A percentile compares a stretch with the other conserved stretches of the same genome.
Evolutionary conservation across 108 stramenopile species (phyloP).

Genomic region (Discostella pseudostelligera): DNA sequence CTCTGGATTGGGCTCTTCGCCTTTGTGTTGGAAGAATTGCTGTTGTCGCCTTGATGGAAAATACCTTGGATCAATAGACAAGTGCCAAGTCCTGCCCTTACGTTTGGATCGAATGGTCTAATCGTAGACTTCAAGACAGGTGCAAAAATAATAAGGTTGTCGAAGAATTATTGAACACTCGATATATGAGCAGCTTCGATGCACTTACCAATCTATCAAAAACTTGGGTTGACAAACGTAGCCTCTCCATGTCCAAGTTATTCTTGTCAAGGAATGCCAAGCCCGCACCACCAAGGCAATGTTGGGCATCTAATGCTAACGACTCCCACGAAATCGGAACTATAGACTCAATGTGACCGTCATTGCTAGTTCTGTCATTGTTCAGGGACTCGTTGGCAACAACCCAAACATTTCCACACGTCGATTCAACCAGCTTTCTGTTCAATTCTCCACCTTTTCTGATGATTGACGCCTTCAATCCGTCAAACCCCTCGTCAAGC

Average conservation of each 20-base stretch:
- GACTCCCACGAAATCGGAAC: not conserved
- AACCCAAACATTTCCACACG: conserved; percentile 10
- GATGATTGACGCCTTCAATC: not conserved
- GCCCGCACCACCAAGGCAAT: conserved; percentile 21
- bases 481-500: conserved; percentile 10
- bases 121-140: conserved; percentile 2
- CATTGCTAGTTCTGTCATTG: not conserved
- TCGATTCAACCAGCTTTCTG: conserved; percentile 3
- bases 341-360: not conserved
- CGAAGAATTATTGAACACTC: not conserved
- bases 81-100: conserved; percentile 35
- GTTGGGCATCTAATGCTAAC: conserved; percentile 1
- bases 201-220: conserved; percentile 28
- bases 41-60: conserved; percentile 7
- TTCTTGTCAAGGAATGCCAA: conserved; percentile 8
- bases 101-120: conserved; percentile 19
- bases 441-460: not conserved
- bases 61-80: conserved; percentile 34
- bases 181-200: not conserved
- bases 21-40: not conserved
- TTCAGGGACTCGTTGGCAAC: not conserved
- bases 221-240: conserved; percentile 15
- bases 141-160: conserved; percentile 1
- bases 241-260: conserved; percentile 11
- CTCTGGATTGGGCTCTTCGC: conserved; percentile 4